Evolutionary conservation across 1,284 basidiomycete genomes (phyloP), one percentile per base, ranked within the genome.

Genomic region (Rhodotorula sp.): DNA sequence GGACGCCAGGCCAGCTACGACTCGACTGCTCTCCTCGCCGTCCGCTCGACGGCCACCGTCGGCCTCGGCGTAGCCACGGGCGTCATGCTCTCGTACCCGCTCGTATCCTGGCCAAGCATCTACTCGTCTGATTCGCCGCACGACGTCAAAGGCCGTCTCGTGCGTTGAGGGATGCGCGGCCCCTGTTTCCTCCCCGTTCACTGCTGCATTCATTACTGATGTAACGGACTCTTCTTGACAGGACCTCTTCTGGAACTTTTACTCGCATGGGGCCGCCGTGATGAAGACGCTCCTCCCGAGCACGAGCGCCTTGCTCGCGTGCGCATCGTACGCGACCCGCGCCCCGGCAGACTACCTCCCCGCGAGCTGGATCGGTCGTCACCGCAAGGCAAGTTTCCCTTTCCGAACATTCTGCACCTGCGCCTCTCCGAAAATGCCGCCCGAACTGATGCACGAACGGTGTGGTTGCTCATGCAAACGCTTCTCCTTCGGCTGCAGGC

Each of bases 361-460:
- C 4, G 49, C 55, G 7, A 59, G n/a, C 20, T 62, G 53, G 4
- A 45, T 69, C 44, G 55, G 60, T 1, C 42, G 64, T 4, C 45
- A 69, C 48, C 68, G 68, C 37, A 62, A 65, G 42, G 67, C 58
- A 22, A 45, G 63, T 24, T 4, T 20, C 22, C 0, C 10, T 10
- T 18, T 8, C 6, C 42, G 26, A 17, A 1, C 24, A 22, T 22
- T 60, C 17, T 6, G 30, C 30, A 24, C 14, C 8, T 15, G 29
- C 7, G 30, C 24, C 4, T 8, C 6, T 15, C 7, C 4, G 12
- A 33, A 3, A 22, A 30, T 8, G 26, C 22, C 15, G 24, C n/a
- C 5, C 12, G 6, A 7, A 14, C 12, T 30, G 18, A 37, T 6
- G 29, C n/a, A 8, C 4, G 58, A 20, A 20, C 22, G 12, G 46